Evolutionary conservation across 805 yeast genomes (phyloP), one percentile per base, ranked within the genome.

Genomic region (Kazachstania kunashirensis): DNA sequence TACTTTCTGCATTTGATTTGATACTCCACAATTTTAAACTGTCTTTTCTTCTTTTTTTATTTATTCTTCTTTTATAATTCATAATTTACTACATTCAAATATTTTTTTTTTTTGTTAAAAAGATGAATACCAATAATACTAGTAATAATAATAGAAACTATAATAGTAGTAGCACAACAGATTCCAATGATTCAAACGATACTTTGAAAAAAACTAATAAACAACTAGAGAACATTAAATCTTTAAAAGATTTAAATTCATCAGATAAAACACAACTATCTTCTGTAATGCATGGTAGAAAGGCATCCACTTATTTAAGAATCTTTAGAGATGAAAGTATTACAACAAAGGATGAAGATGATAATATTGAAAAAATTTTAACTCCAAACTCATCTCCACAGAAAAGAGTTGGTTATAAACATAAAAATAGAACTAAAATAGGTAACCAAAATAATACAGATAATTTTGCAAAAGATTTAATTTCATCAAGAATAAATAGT

Each of bases 221-320:
- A 11, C 33, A 19, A 20, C 20, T 25, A 13, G 30, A 29, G 18
- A 28, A n/a, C 16, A 17, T 37, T 17, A 41, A 42, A 19, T 46
- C 52, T 19, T 36, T 54, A 31, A 45, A 48, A 33, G 60, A 55
- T 37, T 31, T 53, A 19, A 55, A 52, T 29, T 40, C 44, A 4
- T 44, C 52, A 4, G 58, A 55, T 25, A 42, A 41, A 21, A 49
- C 45, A 31, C 40, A 43, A 25, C 16, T 40, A 24, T 37, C 47
- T 6, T 38, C 50, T 9, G 52, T 57, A 14, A 33, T 57, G 17
- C 54, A 52, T 41, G 62, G 64, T 9, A 51, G 63, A 42, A 56
- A 55, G 31, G 62, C 62, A 2, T 57, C 61, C 33, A 54, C 59
- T 1, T 55, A 51, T 41, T 32, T 58, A 20, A 45, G 62, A 26